Evolutionary conservation across 2,329 filamentous ascomycete genomes (phyloP).

Genomic region (Trichoderma sp.): DNA sequence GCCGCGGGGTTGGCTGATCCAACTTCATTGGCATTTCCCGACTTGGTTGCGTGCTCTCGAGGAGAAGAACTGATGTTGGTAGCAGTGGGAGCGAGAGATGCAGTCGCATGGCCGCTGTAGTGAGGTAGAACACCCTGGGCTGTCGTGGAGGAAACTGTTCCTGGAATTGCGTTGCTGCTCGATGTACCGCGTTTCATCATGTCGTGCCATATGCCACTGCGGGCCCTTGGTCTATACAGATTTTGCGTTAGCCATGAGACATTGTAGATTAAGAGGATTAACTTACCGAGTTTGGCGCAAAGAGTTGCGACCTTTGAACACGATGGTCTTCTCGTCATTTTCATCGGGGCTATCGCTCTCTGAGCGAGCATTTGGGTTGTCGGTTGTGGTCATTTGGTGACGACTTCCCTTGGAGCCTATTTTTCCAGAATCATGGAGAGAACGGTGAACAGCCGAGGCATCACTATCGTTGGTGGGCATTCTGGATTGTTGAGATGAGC

Average conservation of each 20-base stretch:
- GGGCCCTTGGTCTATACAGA: conserved; percentile 36
- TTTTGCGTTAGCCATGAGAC: conserved; percentile 17
- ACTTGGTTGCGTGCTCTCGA: conserved; percentile 30
- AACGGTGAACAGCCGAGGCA: background rate
- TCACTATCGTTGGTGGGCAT: background rate
- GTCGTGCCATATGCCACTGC: conserved; percentile 47
- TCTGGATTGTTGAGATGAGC: background rate
- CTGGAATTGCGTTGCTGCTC: conserved; percentile 44
- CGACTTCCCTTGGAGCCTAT: background rate
- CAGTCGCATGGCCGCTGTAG: conserved; percentile 51
- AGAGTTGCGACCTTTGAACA: conserved; percentile 38
- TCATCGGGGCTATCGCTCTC: conserved; percentile 26
- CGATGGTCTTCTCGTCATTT: conserved; percentile 35
- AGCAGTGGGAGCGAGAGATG: conserved; percentile 46
- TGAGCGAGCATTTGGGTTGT: background rate
- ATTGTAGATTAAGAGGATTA: too few relatives aligned
- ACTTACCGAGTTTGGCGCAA: conserved; percentile 33
- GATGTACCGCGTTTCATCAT: conserved; percentile 52
- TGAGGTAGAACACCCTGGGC: conserved; percentile 54
- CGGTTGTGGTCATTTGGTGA: background rate
- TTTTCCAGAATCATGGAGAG: conserved; percentile 1
- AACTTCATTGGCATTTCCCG: conserved; percentile 26
- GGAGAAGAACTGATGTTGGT: conserved; percentile 37
- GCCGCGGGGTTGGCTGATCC: conserved; percentile 22
- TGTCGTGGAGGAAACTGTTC: conserved; percentile 51